Percentiles rank a stretch among this genome's conserved stretches.
phyloP scores from a whole-genome alignment of 139 green algal species.

The Chara braunii region DNA sequence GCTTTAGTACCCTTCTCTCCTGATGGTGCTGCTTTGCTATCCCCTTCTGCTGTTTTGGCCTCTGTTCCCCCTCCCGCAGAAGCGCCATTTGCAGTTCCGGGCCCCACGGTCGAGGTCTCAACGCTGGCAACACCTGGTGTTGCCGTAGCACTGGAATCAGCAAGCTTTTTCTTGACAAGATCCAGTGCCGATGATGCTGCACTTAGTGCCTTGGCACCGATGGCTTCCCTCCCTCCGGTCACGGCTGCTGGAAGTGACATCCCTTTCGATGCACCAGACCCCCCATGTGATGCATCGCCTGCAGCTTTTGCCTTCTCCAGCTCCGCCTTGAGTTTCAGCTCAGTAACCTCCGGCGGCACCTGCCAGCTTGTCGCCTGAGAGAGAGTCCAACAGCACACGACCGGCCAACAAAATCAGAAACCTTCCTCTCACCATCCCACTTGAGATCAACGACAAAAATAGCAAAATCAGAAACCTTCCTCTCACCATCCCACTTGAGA shows the following conservation, averaged over 20 bases:
- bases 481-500: too few relatives aligned
- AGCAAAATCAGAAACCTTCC: too few relatives aligned
- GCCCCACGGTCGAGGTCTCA: too few relatives aligned
- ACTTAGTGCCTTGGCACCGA: not conserved
- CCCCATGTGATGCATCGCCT: too few relatives aligned
- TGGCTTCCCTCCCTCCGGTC: not conserved
- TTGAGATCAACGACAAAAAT: too few relatives aligned
- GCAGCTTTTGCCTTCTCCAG: conserved; percentile 12
- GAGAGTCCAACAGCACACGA: too few relatives aligned
- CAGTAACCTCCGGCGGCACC: conserved; percentile 45
- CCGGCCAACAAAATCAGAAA: too few relatives aligned
- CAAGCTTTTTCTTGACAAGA: conserved; percentile 37
- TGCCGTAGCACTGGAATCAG: too few relatives aligned
- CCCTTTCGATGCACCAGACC: not conserved
- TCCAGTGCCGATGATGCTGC: not conserved
- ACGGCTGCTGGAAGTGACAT: not conserved
- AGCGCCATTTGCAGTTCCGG: too few relatives aligned
- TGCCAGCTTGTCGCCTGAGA: conserved; percentile 54
- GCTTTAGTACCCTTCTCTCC: not conserved
- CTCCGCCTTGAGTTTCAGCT: not conserved
- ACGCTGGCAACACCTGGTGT: too few relatives aligned
- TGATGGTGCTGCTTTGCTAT: not conserved
- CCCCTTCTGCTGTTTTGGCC: not conserved
- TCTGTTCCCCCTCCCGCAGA: too few relatives aligned
- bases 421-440: too few relatives aligned